Base-by-base conservation (phyloP, 177 flowering plant species). In the Vitis hybrid region DNA sequence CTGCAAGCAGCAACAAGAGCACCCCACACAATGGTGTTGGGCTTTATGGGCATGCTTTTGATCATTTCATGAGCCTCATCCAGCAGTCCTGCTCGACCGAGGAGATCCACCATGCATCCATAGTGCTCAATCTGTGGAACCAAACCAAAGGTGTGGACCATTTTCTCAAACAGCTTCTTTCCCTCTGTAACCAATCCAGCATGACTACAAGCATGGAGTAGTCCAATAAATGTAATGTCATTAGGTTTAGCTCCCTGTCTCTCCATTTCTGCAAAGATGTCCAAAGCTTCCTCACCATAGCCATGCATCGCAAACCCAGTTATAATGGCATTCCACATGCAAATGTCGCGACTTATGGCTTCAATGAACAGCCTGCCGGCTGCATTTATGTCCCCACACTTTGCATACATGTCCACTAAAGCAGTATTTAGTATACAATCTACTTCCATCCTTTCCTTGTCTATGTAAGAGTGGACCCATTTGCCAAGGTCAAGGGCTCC, bases 101-200 rank as follows among this genome's bases (percentile, higher is more conserved):
- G 80, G 73, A 86, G 84, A 79, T 87, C 88, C n/a, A 86, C 89
- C 83, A 86, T 77, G 62, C 91, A 87, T 22, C 91, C 91, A 60
- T 83, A 86, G 70, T 86, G 89, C 76, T 84, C 87, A 19, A 88
- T 74, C 58, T 78, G 78, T 9, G 86, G 88, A 2, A 59, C 76
- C 78, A 85, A 58, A 26, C 75, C 77, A 57, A 65, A 77, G 49
- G 64, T 61, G 13, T 70, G 49, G n/a, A 67, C 66, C 90, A 86
- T 84, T 74, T 64, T 67, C 50, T 58, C 14, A 26, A 85, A 88
- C 67, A 77, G n/a, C 68, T 20, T 59, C 68, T 65, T 71, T 31
- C 91, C 89, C 57, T 81, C 84, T 22, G 60, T 67, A n/a, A 85
- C 84, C 78, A 81, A 69, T 53, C 90, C 89, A 22, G 87, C 81